Evolutionary conservation across 176 grass and related monocot species (phyloP), one percentile per base, ranked within the genome.

Genomic region (Aegilops sharonensis): DNA sequence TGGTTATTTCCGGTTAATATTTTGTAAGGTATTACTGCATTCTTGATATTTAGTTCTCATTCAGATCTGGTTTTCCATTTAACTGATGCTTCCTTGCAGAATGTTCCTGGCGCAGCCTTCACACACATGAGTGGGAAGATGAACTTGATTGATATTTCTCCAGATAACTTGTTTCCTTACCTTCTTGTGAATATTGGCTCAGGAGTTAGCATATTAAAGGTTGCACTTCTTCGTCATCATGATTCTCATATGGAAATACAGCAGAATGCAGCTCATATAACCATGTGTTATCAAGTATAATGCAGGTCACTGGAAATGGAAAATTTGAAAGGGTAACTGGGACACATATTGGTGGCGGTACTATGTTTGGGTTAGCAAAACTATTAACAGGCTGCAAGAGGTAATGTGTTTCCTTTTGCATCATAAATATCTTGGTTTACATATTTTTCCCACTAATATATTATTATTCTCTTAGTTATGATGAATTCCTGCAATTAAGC

Each of bases 131-230:
- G 95, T 69, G 96, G 96, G 85, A 92, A 92, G 84, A 90, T 87
- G 85, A 84, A 66, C 29, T 45, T 72, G 18, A 64, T 95, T 24
- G 87, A 94, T 78, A 92, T 98, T 83, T 85, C 88, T 18, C 85
- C 84, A 79, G 86, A 95, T 78, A 92, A 88, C 78, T 86, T 98
- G 72, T 98, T 91, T 80, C 96, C 96, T 15, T 98, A 98, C 78
- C 93, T 98, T 83, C 90, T 98, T 85, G 96, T 98, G 84, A 98
- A 98, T 65, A 91, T 98, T 77, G 96, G 96, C 9, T 94, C 96
- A 50, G 96, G 96, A 81, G 92, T 98, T 91, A 83, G 96, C 72
- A 85, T 98, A 80, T 87, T 98, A 85, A 95, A 98, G 96, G 96
- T 98, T 92, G 80, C 87, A 85, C 69, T 86, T 86, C 74, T 79